phyloP scores from a whole-genome alignment of 345 rosid genomes.

The Psidium friedrichsthalianum region DNA sequence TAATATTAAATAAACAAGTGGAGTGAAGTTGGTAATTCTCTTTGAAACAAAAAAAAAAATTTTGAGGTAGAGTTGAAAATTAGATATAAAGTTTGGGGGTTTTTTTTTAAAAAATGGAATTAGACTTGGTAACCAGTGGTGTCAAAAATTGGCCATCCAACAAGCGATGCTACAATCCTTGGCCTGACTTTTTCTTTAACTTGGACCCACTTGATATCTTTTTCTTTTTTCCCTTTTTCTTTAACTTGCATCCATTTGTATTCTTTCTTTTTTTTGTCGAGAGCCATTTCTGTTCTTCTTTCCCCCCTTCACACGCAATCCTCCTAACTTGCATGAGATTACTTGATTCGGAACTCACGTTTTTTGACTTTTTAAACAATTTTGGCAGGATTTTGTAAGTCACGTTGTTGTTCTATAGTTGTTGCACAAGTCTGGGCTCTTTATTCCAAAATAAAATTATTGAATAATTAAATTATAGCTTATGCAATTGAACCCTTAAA shows the following conservation, averaged over 20 bases:
- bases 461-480: neutral
- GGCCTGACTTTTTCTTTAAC: neutral
- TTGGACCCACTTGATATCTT: neutral
- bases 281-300: neutral
- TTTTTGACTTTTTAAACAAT: rapidly evolving
- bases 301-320: neutral
- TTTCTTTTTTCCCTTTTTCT: neutral
- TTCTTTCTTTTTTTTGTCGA: neutral
- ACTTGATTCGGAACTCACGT: neutral
- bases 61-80: neutral
- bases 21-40: neutral
- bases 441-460: neutral
- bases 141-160: neutral
- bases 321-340: neutral
- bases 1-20: neutral
- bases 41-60: neutral
- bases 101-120: neutral
- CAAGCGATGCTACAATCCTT: neutral
- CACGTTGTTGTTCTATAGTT: neutral
- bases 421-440: neutral
- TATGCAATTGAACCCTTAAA: neutral
- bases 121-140: neutral
- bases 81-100: neutral
- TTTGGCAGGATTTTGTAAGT: neutral
- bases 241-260: neutral